Percentiles rank a stretch among this genome's conserved stretches.
Evolutionary conservation across 2,329 filamentous ascomycete genomes (phyloP).

Genomic region (Fulvia fulva): DNA sequence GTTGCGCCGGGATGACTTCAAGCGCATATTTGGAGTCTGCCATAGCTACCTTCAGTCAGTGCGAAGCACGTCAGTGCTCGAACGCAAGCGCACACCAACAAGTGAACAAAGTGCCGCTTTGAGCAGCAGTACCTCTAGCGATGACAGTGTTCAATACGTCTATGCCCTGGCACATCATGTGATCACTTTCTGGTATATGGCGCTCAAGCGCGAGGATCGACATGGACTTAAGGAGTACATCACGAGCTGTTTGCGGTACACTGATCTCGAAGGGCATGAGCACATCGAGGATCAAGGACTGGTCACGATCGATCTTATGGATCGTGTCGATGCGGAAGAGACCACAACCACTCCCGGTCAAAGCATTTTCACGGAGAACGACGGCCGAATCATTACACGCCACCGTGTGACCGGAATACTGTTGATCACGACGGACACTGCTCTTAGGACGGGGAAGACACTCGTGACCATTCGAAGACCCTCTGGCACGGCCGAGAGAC

Average conservation of each 20-base stretch:
- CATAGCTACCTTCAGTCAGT: slow-evolving; percentile 90
- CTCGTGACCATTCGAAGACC: slow-evolving; percentile 32
- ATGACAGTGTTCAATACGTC: slow-evolving; percentile 60
- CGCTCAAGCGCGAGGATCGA: slow-evolving; percentile 78
- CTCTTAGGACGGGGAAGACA: slow-evolving; percentile 39
- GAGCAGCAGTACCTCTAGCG: slow-evolving; percentile 23
- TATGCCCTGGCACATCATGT: slow-evolving; percentile 92
- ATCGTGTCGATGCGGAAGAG: slow-evolving; percentile 40
- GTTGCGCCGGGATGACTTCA: slow-evolving; percentile 75
- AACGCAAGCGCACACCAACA: slow-evolving; percentile 24
- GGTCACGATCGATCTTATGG: slow-evolving; percentile 78
- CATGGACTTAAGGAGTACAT: slow-evolving; percentile 86
- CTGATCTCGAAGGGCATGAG: slow-evolving; percentile 68
- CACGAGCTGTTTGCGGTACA: slow-evolving; percentile 74
- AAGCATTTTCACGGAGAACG: slow-evolving; percentile 58
- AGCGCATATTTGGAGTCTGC: slow-evolving; percentile 91
- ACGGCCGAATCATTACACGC: slow-evolving; percentile 63
- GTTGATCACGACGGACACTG: slow-evolving; percentile 70
- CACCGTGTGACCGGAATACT: slow-evolving; percentile 71
- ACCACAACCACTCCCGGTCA: slow-evolving; percentile 63
- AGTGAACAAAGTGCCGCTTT: slow-evolving; percentile 26
- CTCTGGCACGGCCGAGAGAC: slow-evolving; percentile 27
- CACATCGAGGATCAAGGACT: slow-evolving; percentile 86
- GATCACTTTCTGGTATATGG: slow-evolving; percentile 95
- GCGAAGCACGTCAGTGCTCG: slow-evolving; percentile 44